Evolutionary conservation across 2,329 filamentous ascomycete genomes (phyloP).

Genomic region (Trichoderma sp.): DNA sequence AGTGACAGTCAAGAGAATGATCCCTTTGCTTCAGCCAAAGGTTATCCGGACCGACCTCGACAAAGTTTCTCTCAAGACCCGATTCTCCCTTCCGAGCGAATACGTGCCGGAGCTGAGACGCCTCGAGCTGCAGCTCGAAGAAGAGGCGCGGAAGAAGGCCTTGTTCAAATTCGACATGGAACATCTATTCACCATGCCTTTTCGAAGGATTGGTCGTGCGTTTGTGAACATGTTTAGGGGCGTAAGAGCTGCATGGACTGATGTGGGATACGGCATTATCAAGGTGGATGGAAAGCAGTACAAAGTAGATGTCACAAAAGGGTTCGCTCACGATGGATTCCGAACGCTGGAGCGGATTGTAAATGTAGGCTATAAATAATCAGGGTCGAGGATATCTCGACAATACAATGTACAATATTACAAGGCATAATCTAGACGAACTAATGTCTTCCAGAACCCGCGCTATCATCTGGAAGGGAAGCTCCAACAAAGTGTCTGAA

Average conservation of each 20-base stretch:
- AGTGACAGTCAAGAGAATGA: conserved; percentile 47
- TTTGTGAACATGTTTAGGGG: conserved; percentile 42
- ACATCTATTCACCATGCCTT: conserved; percentile 56
- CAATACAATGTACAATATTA: not conserved
- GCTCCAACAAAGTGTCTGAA: not conserved
- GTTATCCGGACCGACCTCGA: conserved; percentile 38
- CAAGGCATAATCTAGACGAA: not conserved
- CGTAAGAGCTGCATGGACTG: conserved; percentile 50
- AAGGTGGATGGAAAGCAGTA: conserved; percentile 46
- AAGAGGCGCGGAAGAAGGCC: conserved; percentile 38
- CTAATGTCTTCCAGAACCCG: not conserved
- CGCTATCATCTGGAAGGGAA: too few species aligned
- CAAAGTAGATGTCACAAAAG: conserved; percentile 56
- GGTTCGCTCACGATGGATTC: conserved; percentile 58
- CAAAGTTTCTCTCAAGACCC: conserved; percentile 35
- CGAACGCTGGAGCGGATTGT: conserved; percentile 56
- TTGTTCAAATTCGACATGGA: conserved; percentile 51
- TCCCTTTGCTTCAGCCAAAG: conserved; percentile 48
- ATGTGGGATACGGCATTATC: conserved; percentile 55
- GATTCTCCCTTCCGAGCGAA: conserved; percentile 39
- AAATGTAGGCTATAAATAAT: conserved; percentile 28
- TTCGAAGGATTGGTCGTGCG: conserved; percentile 47
- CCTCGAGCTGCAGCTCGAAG: conserved; percentile 32
- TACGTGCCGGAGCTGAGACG: conserved; percentile 37
- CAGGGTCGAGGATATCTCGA: not conserved